Evolutionary conservation across 768 basidiomycete species (phyloP).

Genomic region (Hypholoma fasciculare): DNA sequence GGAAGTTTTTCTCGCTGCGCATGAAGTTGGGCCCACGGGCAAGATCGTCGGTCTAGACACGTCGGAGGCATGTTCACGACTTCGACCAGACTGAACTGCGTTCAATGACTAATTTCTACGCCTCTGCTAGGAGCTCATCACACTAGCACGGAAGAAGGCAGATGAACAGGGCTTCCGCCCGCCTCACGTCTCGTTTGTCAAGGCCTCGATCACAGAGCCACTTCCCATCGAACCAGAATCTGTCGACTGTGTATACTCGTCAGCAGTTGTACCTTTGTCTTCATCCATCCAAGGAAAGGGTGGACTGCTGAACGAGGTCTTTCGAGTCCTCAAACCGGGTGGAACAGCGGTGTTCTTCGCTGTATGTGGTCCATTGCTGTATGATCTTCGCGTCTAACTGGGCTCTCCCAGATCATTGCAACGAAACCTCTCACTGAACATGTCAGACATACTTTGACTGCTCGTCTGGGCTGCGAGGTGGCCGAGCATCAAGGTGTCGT

Average conservation of each 20-base stretch:
- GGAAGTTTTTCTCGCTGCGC: constrained; percentile 54
- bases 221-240: constrained; percentile 49
- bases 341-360: constrained; percentile 55
- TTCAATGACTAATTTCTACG: not conserved
- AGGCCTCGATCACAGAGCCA: constrained; percentile 38
- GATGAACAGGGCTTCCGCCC: constrained; percentile 37
- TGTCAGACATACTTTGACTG: constrained; percentile 28
- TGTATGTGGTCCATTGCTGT: constrained; percentile 28
- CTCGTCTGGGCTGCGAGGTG: constrained; percentile 46
- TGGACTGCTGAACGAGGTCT: constrained; percentile 43
- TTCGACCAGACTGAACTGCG: not conserved
- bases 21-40: constrained; percentile 47
- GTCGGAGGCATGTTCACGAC: constrained; percentile 36
- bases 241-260: constrained; percentile 57
- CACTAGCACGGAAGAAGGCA: constrained; percentile 47
- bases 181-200: constrained; percentile 50
- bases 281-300: constrained; percentile 42
- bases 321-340: constrained; percentile 54
- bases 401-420: constrained; percentile 42
- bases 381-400: not conserved
- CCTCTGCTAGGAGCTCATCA: constrained; percentile 47
- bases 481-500: constrained; percentile 42
- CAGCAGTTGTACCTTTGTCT: constrained; percentile 47
- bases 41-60: constrained; percentile 56
- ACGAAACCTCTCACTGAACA: constrained; percentile 36